Evolutionary conservation across 257 asterid genomes (phyloP).

Genomic region (Fraxinus anomala): DNA sequence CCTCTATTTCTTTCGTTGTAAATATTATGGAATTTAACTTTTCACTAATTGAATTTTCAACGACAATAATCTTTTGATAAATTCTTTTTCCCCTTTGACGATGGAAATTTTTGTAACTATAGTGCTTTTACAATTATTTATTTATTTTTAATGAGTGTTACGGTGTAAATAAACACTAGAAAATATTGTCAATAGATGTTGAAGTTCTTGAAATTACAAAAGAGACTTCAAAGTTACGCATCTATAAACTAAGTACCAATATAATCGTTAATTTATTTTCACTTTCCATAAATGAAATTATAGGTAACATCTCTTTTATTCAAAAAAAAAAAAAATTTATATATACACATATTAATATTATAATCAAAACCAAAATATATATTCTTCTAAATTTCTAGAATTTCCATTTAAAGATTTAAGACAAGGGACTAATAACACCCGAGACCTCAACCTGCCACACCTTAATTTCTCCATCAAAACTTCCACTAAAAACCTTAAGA

Average conservation of each 20-base stretch:
- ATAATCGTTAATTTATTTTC: no score
- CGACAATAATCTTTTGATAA: no score
- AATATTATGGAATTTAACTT: background rate
- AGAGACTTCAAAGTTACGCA: no score
- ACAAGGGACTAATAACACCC: slow-evolving; percentile 14
- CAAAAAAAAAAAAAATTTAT: background rate
- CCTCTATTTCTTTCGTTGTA: background rate
- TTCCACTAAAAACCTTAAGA: slow-evolving; percentile 76
- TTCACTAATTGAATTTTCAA: background rate
- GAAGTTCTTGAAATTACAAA: background rate
- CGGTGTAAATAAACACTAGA: no score
- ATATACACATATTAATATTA: background rate
- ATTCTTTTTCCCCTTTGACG: background rate
- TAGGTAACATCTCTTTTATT: background rate
- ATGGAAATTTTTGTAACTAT: no score
- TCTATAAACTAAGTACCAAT: no score
- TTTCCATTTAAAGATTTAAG: background rate
- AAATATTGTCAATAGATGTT: background rate
- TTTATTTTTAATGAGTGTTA: no score
- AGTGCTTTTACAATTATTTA: no score
- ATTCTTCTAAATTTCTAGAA: background rate
- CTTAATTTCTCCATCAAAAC: slow-evolving; percentile 83
- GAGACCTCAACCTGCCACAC: slow-evolving; percentile 59
- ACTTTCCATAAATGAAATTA: background rate
- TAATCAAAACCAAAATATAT: background rate